These are phyloP conservation scores for Trifolium fragiferum DNA, from an alignment of 306 rosid species.

Conservation along the genomic window DNA sequence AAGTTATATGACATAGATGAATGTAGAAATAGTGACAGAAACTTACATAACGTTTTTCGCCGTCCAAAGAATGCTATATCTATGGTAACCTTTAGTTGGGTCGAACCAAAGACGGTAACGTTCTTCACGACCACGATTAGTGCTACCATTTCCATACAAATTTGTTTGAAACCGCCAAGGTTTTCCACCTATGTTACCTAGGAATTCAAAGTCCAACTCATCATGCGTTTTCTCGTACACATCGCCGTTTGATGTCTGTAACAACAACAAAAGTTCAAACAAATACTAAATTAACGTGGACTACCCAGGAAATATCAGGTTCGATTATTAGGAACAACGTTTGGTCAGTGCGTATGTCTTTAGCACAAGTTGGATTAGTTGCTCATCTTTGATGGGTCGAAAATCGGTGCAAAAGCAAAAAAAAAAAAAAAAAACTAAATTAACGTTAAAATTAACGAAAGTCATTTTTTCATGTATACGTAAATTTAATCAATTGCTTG, in stretches of 20 bases:
- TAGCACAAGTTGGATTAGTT: too few species aligned
- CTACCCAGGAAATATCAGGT: too few species aligned
- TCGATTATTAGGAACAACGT: too few species aligned
- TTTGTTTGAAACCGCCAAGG: slow-evolving; percentile 98
- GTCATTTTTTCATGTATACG: too few species aligned
- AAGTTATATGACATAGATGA: not conserved
- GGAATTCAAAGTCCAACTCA: slow-evolving; percentile 90
- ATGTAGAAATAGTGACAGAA: slow-evolving; percentile 15
- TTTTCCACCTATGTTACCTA: slow-evolving; percentile 80
- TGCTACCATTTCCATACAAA: slow-evolving; percentile 91
- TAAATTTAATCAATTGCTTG: too few species aligned
- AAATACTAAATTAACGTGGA: too few species aligned
- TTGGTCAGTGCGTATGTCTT: too few species aligned
- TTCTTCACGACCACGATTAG: slow-evolving; percentile 89
- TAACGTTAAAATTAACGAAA: not conserved
- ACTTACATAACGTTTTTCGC: slow-evolving; percentile 65
- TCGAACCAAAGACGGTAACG: slow-evolving; percentile 96
- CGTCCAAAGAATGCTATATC: slow-evolving; percentile 98
- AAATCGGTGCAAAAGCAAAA: too few species aligned
- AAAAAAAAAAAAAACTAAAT: too few species aligned
- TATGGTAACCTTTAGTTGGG: slow-evolving; percentile 70
- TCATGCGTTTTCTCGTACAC: slow-evolving; percentile 86
- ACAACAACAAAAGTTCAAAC: not conserved
- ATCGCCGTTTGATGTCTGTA: slow-evolving; percentile 89
- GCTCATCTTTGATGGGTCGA: too few species aligned